Conservation (phyloP, 495 filamentous ascomycete genomes). For the Talaromyces thailandensis region DNA sequence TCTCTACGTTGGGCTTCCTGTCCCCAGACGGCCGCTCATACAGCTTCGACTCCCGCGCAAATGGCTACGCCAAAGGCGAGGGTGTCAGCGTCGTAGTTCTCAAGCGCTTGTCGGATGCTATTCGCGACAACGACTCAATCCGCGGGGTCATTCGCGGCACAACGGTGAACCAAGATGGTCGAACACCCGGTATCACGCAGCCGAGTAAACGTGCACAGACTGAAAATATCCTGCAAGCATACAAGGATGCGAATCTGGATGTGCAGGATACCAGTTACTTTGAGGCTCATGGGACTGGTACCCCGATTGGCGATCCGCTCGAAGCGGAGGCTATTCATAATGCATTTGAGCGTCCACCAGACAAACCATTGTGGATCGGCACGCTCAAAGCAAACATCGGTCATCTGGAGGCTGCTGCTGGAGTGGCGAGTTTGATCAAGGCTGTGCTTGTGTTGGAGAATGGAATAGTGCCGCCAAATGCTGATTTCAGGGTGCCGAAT, state of each 20-base stretch:
- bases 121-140: slow-evolving; percentile 29
- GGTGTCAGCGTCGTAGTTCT: slow-evolving; percentile 24
- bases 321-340: not conserved
- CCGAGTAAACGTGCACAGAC: slow-evolving; percentile 47
- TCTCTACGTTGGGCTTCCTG: slow-evolving; percentile 18
- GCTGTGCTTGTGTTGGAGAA: not conserved
- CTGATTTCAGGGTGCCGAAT: too few species aligned
- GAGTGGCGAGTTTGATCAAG: not conserved
- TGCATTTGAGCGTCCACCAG: not conserved
- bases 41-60: slow-evolving; percentile 23
- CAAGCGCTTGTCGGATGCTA: slow-evolving; percentile 23
- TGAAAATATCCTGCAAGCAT: slow-evolving; percentile 29
- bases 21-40: slow-evolving; percentile 18
- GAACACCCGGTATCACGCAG: slow-evolving; percentile 42
- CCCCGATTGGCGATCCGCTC: slow-evolving; percentile 6
- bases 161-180: slow-evolving; percentile 21
- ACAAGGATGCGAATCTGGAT: slow-evolving; percentile 11
- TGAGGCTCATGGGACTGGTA: slow-evolving; percentile 29
- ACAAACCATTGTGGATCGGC: not conserved
- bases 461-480: too few species aligned
- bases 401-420: not conserved
- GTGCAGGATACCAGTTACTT: slow-evolving; percentile 13
- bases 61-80: slow-evolving; percentile 35
- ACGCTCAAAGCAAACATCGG: not conserved
- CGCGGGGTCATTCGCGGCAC: slow-evolving; percentile 30